These are phyloP conservation scores for Pseudocercospora vitis DNA, from an alignment of 2,329 filamentous ascomycete genomes.

Conservation along the genomic window DNA sequence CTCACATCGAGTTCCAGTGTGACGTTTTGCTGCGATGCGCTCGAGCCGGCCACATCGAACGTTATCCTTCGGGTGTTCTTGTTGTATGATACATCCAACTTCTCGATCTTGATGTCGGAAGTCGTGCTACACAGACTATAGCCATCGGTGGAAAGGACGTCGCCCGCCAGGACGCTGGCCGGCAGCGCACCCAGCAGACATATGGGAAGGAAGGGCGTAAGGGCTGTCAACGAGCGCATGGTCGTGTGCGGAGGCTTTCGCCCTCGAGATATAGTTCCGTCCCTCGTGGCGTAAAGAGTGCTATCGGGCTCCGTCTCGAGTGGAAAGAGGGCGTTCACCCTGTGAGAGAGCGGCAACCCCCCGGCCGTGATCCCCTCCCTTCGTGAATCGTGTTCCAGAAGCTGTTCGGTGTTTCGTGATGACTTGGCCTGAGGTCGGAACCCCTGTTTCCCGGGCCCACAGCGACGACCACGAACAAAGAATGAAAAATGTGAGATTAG, in stretches of 20 bases:
- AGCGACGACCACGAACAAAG: slow-evolving; percentile 3
- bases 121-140: slow-evolving; percentile 70
- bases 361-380: not conserved
- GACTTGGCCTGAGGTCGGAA: not conserved
- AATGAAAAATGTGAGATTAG: not conserved
- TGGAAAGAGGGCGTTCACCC: not conserved
- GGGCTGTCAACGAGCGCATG: slow-evolving; percentile 33
- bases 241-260: slow-evolving; percentile 23
- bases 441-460: slow-evolving; percentile 17
- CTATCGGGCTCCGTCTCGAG: too few species aligned
- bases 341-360: not conserved
- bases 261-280: slow-evolving; percentile 5
- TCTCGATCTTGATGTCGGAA: slow-evolving; percentile 66
- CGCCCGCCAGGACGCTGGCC: slow-evolving; percentile 59
- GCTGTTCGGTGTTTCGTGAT: slow-evolving; percentile 17
- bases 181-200: slow-evolving; percentile 39
- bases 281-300: not conserved
- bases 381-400: slow-evolving; percentile 17
- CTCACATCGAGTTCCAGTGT: slow-evolving; percentile 72
- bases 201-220: slow-evolving; percentile 29
- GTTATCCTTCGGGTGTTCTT: slow-evolving; percentile 68
- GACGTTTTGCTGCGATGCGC: slow-evolving; percentile 73
- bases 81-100: slow-evolving; percentile 76
- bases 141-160: slow-evolving; percentile 76
- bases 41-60: slow-evolving; percentile 82